phyloP scores from a whole-genome alignment of 345 rosid species.

The Salix caprea region DNA sequence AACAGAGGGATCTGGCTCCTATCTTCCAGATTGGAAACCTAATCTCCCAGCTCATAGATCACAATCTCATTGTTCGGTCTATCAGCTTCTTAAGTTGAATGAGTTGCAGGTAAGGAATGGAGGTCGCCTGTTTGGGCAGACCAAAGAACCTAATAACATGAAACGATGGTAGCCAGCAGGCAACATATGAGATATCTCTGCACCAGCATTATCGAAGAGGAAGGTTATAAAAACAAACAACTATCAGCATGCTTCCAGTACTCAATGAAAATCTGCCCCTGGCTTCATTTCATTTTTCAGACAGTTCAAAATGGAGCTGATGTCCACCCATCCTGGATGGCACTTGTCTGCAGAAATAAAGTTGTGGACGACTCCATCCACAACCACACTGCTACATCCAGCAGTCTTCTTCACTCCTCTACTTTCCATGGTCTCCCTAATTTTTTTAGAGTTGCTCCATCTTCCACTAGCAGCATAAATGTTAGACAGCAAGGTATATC shows the following conservation, averaged over 20 bases:
- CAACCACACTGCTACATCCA: constrained; percentile 31
- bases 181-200: background rate
- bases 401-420: constrained; percentile 25
- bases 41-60: background rate
- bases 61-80: background rate
- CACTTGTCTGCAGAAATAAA: constrained; percentile 47
- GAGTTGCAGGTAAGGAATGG: no score
- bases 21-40: background rate
- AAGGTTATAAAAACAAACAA: background rate
- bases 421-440: constrained; percentile 18
- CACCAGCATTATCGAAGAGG: background rate
- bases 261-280: background rate
- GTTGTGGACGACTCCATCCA: constrained; percentile 36
- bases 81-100: background rate
- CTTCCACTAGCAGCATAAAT: constrained; percentile 20
- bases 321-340: constrained; percentile 41
- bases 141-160: background rate
- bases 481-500: constrained; percentile 21
- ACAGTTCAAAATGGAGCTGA: constrained; percentile 23
- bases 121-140: background rate
- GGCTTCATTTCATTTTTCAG: constrained; percentile 35
- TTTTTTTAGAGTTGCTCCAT: constrained; percentile 14
- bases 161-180: background rate
- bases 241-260: background rate
- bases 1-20: background rate